Conservation (phyloP, 345 rosid genomes). For the Gossypium rotundifolium region DNA sequence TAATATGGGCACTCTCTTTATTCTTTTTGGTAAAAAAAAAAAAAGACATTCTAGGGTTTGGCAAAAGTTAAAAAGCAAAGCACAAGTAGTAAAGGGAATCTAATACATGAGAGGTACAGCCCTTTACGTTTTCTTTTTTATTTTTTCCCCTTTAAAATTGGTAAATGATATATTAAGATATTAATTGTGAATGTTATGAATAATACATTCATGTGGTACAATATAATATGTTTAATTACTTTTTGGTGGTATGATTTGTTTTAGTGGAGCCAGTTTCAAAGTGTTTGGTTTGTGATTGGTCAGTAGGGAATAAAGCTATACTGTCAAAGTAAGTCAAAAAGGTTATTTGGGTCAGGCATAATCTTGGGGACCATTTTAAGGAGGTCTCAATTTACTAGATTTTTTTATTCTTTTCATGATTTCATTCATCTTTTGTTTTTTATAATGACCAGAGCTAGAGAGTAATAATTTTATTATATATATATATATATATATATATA, state of each 20-base stretch:
- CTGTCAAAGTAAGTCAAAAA: conserved; percentile 39
- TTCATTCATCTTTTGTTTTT: neutral
- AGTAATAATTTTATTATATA: too few relatives aligned
- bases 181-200: too few relatives aligned
- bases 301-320: conserved; percentile 20
- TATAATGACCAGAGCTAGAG: too few relatives aligned
- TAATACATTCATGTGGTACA: too few relatives aligned
- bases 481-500: too few relatives aligned
- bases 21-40: neutral
- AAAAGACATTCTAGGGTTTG: conserved; percentile 16
- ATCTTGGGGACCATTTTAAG: conserved; percentile 13
- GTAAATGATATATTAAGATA: too few relatives aligned
- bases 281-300: conserved; percentile 22
- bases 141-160: too few relatives aligned
- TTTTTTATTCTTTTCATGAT: neutral
- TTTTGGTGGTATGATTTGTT: too few relatives aligned
- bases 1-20: too few relatives aligned
- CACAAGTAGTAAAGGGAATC: neutral
- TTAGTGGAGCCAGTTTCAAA: too few relatives aligned
- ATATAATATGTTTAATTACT: too few relatives aligned
- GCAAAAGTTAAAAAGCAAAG: conserved; percentile 25
- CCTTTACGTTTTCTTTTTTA: neutral
- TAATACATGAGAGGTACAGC: neutral
- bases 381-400: conserved; percentile 16
- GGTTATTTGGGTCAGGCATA: neutral